Conservation (phyloP, 805 yeast species). For the Tetrapisispora namnaoensis region DNA sequence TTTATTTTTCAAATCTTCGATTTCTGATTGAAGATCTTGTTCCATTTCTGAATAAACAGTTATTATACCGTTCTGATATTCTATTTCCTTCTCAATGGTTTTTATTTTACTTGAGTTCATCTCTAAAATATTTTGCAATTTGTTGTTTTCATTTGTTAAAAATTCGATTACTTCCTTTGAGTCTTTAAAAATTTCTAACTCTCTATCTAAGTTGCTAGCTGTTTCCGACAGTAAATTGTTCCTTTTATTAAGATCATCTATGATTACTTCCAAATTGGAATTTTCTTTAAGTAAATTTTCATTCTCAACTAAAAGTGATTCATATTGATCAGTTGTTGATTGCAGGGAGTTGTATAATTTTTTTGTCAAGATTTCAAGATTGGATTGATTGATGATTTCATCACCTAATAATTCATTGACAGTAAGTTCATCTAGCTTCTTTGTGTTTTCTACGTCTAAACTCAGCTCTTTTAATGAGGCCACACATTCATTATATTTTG, state of each 20-base stretch:
- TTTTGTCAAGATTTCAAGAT: not conserved
- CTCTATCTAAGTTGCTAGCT: conserved; percentile 22
- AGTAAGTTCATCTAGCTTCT: conserved; percentile 7
- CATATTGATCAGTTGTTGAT: conserved; percentile 6
- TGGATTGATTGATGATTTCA: not conserved
- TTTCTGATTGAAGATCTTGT: not conserved
- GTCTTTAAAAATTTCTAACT: conserved; percentile 22
- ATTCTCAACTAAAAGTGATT: conserved; percentile 6
- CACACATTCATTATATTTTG: conserved; percentile 38
- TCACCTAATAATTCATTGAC: not conserved
- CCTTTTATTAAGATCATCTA: not conserved
- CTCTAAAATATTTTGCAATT: conserved; percentile 28
- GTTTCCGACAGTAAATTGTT: conserved; percentile 9
- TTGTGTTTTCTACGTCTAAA: conserved; percentile 22
- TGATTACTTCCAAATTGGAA: not conserved
- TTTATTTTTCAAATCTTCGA: not conserved
- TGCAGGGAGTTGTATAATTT: conserved; percentile 5
- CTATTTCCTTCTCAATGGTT: conserved; percentile 25
- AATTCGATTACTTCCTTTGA: conserved; percentile 29
- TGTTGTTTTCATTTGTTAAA: conserved; percentile 30
- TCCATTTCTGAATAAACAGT: conserved; percentile 1
- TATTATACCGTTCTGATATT: not conserved
- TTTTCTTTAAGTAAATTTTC: conserved; percentile 4
- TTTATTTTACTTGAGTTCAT: conserved; percentile 31
- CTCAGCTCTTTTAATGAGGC: conserved; percentile 29